phyloP scores from a whole-genome alignment of 768 basidiomycete genomes.

The Leccinum longicurvipes region DNA sequence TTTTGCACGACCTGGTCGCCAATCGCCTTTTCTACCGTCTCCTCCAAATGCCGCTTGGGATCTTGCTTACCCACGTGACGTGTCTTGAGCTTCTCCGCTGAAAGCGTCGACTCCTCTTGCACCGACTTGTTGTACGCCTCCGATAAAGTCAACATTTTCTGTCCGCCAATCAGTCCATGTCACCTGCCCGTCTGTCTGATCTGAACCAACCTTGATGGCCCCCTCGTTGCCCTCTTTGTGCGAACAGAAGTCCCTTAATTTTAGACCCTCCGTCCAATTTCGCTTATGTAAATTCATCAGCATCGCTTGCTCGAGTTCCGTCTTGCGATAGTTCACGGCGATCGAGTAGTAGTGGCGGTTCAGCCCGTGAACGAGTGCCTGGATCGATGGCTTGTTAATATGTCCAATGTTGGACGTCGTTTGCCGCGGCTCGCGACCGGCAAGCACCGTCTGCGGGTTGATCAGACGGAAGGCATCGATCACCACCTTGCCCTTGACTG shows the following conservation, averaged over 20 bases:
- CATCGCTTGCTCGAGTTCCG: constrained; percentile 97
- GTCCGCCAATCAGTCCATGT: constrained; percentile 16
- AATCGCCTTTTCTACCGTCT: constrained; percentile 97
- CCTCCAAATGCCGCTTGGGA: constrained; percentile 96
- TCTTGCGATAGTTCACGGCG: constrained; percentile 97
- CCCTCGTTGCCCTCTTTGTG: constrained; percentile 90
- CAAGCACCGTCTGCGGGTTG: constrained; percentile 83
- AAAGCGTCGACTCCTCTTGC: constrained; percentile 95
- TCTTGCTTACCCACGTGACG: constrained; percentile 97
- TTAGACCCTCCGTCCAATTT: constrained; percentile 98
- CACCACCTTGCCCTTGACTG: constrained; percentile 97
- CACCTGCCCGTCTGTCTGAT: constrained; percentile 9
- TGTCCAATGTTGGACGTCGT: constrained; percentile 98
- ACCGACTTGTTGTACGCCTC: constrained; percentile 97
- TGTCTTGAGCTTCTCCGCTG: constrained; percentile 91
- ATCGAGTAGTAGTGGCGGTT: constrained; percentile 99
- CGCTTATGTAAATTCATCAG: constrained; percentile 98
- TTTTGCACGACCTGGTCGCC: constrained; percentile 96
- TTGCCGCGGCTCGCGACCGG: constrained; percentile 93
- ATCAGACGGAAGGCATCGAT: constrained; percentile 99
- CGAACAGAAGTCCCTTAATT: constrained; percentile 82
- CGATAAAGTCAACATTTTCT: constrained; percentile 85
- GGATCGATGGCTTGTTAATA: constrained; percentile 99
- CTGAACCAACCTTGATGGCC: constrained; percentile 78
- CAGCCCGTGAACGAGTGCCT: constrained; percentile 94